A percentile compares a stretch with the other conserved stretches of the same genome.
Conservation (phyloP, 2,329 filamentous ascomycete genomes). For the Fusarium kyushuense region DNA sequence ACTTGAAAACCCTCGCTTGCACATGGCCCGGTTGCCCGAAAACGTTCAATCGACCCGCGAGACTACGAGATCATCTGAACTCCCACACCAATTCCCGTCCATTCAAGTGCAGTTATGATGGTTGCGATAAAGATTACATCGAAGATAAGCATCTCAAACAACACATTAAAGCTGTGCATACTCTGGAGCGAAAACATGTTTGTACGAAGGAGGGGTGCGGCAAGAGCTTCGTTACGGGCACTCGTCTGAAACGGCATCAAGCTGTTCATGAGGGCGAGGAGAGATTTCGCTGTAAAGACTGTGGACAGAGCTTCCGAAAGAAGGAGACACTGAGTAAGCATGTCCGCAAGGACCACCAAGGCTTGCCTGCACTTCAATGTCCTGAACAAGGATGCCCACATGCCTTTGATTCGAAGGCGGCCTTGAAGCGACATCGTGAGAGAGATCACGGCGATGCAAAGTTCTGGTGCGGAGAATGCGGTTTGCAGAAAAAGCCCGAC, state of each 20-base stretch:
- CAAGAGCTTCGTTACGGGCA: slow-evolving; percentile 85
- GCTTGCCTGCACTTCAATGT: slow-evolving; percentile 79
- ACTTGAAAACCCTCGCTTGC: slow-evolving; percentile 82
- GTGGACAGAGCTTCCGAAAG: slow-evolving; percentile 85
- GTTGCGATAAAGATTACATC: slow-evolving; percentile 85
- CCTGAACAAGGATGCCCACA: slow-evolving; percentile 69
- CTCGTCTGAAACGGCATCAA: slow-evolving; percentile 80
- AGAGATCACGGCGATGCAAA: slow-evolving; percentile 76
- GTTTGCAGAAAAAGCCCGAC: slow-evolving; percentile 54
- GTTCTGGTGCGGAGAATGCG: slow-evolving; percentile 84
- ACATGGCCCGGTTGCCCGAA: slow-evolving; percentile 80
- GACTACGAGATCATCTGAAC: slow-evolving; percentile 82
- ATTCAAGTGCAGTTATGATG: slow-evolving; percentile 76
- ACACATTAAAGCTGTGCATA: slow-evolving; percentile 86
- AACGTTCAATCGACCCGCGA: slow-evolving; percentile 87
- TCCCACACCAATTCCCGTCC: slow-evolving; percentile 89
- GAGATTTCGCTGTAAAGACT: slow-evolving; percentile 79
- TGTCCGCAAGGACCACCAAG: slow-evolving; percentile 79
- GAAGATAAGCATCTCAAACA: slow-evolving; percentile 88
- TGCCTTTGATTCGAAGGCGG: slow-evolving; percentile 79
- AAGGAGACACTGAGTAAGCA: slow-evolving; percentile 88
- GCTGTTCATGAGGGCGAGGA: slow-evolving; percentile 81
- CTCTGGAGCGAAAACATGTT: slow-evolving; percentile 73
- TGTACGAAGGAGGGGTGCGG: slow-evolving; percentile 80
- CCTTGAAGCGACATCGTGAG: slow-evolving; percentile 77